phyloP scores from a whole-genome alignment of 2,329 filamentous ascomycete genomes.

The Cladosporium cucumerinum region DNA sequence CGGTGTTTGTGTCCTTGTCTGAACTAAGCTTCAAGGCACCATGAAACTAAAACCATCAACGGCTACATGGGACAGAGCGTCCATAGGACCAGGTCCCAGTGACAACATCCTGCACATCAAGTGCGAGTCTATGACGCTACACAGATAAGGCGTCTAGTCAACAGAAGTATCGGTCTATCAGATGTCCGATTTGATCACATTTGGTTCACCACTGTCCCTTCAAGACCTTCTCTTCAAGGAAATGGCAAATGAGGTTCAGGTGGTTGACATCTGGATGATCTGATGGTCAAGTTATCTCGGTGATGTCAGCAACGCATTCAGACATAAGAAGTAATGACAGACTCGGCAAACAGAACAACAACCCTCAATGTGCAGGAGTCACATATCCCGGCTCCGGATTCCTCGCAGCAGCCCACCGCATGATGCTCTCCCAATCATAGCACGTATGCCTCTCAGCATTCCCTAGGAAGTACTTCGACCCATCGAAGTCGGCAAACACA shows the following conservation, averaged over 20 bases:
- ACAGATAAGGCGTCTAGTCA: background rate
- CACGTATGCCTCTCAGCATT: constrained; percentile 4
- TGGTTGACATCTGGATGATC: constrained; percentile 26
- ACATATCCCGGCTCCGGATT: background rate
- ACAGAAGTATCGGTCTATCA: too few species aligned
- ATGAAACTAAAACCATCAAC: too few species aligned
- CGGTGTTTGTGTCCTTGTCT: background rate
- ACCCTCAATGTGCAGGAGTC: background rate
- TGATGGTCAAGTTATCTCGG: constrained; percentile 6
- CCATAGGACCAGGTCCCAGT: background rate
- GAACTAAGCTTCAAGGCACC: too few species aligned
- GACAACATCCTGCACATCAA: background rate
- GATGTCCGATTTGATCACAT: too few species aligned
- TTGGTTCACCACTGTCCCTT: too few species aligned
- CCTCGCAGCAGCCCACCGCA: background rate
- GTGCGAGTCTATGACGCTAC: background rate
- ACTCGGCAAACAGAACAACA: background rate
- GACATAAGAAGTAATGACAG: background rate
- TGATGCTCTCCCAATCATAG: background rate
- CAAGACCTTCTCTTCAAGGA: too few species aligned
- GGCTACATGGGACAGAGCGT: too few species aligned
- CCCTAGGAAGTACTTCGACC: constrained; percentile 1
- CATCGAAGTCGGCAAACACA: background rate
- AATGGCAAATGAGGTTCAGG: constrained; percentile 46
- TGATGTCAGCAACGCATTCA: too few species aligned